A percentile compares a stretch with the other conserved stretches of the same genome.
Conservation (phyloP, 805 yeast genomes). For the Metschnikowia sp. region DNA sequence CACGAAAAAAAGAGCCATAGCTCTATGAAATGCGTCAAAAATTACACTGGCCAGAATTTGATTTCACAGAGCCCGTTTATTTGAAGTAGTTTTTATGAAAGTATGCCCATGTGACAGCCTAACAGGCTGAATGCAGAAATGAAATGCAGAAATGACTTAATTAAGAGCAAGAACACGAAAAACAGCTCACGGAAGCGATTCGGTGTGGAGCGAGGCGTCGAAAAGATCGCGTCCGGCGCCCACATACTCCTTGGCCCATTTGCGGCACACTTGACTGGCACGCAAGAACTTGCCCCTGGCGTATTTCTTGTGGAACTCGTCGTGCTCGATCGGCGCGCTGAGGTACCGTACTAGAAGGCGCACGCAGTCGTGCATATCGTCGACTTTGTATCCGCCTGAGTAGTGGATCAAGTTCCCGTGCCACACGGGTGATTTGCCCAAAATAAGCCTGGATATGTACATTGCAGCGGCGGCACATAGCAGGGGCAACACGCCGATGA, state of each 20-base stretch:
- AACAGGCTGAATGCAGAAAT: too few species aligned
- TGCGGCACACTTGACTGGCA: slow-evolving; percentile 74
- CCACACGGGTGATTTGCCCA: slow-evolving; percentile 71
- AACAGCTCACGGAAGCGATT: slow-evolving; percentile 2
- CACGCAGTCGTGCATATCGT: slow-evolving; percentile 68
- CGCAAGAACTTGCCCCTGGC: slow-evolving; percentile 86
- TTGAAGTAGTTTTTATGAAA: too few species aligned
- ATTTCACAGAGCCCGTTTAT: too few species aligned
- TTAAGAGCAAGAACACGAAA: too few species aligned
- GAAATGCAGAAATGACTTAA: too few species aligned
- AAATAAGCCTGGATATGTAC: slow-evolving; percentile 73
- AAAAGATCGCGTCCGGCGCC: slow-evolving; percentile 42
- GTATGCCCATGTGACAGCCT: too few species aligned
- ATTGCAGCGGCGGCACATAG: slow-evolving; percentile 83
- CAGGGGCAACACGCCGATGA: slow-evolving; percentile 73
- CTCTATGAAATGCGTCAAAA: too few species aligned
- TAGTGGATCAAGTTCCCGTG: slow-evolving; percentile 83
- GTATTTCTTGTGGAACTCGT: slow-evolving; percentile 90
- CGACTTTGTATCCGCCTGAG: slow-evolving; percentile 82
- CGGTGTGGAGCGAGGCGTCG: slow-evolving; percentile 26
- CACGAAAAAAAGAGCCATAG: too few species aligned
- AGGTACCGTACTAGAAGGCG: slow-evolving; percentile 74
- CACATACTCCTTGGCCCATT: slow-evolving; percentile 70
- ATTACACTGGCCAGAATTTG: too few species aligned
- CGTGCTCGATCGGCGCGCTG: slow-evolving; percentile 79